Evolutionary conservation across 108 stramenopile genomes (phyloP).

Genomic region (Bacterosira constricta): DNA sequence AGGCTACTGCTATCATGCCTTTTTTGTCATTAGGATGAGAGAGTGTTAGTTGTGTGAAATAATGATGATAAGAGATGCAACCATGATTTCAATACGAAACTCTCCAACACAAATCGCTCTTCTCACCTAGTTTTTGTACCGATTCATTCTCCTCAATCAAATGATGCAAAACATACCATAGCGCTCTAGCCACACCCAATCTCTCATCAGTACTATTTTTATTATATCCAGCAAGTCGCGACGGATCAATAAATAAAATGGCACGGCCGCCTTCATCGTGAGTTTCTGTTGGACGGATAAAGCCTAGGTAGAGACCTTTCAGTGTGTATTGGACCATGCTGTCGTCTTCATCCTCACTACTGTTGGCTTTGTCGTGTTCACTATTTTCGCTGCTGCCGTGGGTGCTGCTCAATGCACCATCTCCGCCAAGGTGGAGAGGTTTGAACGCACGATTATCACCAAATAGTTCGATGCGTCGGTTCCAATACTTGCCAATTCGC

Average conservation of each 20-base stretch:
- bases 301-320: conserved; percentile 31
- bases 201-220: conserved; percentile 40
- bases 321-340: conserved; percentile 15
- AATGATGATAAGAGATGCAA: no score
- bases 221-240: conserved; percentile 22
- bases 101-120: no score
- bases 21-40: conserved; percentile 25
- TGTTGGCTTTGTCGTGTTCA: conserved; percentile 6
- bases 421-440: conserved; percentile 29
- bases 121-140: not conserved
- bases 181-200: conserved; percentile 42
- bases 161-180: conserved; percentile 59
- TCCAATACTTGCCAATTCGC: conserved; percentile 55
- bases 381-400: no score
- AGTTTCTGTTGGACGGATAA: conserved; percentile 16
- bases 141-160: conserved; percentile 43
- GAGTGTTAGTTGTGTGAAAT: no score
- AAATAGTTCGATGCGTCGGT: conserved; percentile 60
- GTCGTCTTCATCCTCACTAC: conserved; percentile 37
- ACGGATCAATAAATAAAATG: conserved; percentile 56
- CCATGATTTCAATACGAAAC: no score
- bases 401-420: conserved; percentile 5
- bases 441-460: conserved; percentile 46
- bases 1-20: not conserved
- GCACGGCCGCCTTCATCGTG: conserved; percentile 46